A percentile compares a stretch with the other conserved stretches of the same genome.
Evolutionary conservation across 2,329 filamentous ascomycete species (phyloP).

Genomic region (Akanthomyces uredinophilus): DNA sequence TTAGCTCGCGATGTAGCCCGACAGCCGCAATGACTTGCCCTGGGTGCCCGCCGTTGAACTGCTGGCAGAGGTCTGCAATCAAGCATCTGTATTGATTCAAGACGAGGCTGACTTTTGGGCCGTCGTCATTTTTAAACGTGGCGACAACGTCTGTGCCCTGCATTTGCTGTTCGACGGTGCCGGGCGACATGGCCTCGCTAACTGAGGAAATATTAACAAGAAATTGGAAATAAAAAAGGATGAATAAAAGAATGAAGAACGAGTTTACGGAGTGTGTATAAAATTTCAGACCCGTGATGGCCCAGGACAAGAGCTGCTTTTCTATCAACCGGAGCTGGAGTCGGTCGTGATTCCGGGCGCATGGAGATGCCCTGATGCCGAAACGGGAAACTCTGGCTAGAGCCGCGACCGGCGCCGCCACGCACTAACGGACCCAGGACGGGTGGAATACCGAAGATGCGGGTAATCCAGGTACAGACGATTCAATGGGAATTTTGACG

Average conservation of each 20-base stretch:
- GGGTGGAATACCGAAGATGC: neutral
- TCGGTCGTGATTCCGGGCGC: neutral
- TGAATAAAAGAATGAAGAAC: too few relatives aligned
- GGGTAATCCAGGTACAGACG: neutral
- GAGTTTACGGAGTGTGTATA: too few relatives aligned
- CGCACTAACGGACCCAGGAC: neutral
- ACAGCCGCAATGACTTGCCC: conserved; percentile 41
- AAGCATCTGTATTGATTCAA: conserved; percentile 56
- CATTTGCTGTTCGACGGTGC: neutral
- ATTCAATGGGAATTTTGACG: too few relatives aligned
- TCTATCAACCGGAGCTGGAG: neutral
- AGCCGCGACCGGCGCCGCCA: neutral
- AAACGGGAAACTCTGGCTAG: conserved; percentile 1
- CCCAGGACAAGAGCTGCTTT: neutral
- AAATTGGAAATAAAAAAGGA: too few relatives aligned
- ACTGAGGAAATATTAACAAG: neutral
- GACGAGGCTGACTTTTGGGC: conserved; percentile 39
- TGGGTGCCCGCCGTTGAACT: conserved; percentile 65
- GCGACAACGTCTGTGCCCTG: conserved; percentile 38
- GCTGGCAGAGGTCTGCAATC: conserved; percentile 64
- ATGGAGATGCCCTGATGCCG: conserved; percentile 1
- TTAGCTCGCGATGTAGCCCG: neutral
- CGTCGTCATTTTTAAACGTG: conserved; percentile 14
- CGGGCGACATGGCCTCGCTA: neutral
- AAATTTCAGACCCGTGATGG: too few relatives aligned